A percentile compares a stretch with the other conserved stretches of the same genome.
Evolutionary conservation across 2,329 filamentous ascomycete genomes (phyloP).

Genomic region (Domatiomyces globalis): DNA sequence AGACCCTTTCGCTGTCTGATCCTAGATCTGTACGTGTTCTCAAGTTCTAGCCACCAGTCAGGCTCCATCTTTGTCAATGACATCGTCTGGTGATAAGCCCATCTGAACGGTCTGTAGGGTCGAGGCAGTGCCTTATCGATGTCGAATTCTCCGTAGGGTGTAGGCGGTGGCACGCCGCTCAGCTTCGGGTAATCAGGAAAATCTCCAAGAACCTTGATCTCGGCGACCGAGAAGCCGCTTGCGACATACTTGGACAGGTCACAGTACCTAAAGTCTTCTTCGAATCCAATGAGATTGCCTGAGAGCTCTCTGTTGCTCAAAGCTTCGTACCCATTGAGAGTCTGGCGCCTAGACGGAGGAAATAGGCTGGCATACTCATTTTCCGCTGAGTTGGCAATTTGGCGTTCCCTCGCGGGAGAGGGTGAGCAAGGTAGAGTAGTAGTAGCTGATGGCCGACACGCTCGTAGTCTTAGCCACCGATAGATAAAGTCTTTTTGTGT

Average conservation of each 20-base stretch:
- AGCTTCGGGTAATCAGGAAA: constrained; percentile 68
- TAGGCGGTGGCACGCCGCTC: constrained; percentile 58
- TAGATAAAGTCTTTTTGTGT: constrained; percentile 28
- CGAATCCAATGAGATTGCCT: constrained; percentile 28
- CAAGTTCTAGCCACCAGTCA: constrained; percentile 83
- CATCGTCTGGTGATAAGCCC: constrained; percentile 85
- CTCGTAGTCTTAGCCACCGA: constrained; percentile 25
- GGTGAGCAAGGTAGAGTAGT: constrained; percentile 40
- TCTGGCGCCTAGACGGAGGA: constrained; percentile 39
- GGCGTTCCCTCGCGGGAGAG: constrained; percentile 34
- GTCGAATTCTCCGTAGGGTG: constrained; percentile 50
- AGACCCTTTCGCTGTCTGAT: constrained; percentile 56
- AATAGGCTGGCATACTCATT: constrained; percentile 34
- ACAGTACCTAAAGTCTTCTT: constrained; percentile 26
- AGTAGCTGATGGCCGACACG: constrained; percentile 33
- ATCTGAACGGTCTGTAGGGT: constrained; percentile 68
- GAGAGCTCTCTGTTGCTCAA: constrained; percentile 23
- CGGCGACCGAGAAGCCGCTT: constrained; percentile 55
- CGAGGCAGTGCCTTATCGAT: constrained; percentile 54
- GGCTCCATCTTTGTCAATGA: constrained; percentile 63
- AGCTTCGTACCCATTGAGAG: constrained; percentile 22
- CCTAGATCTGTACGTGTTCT: constrained; percentile 53
- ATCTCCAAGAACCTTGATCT: constrained; percentile 55
- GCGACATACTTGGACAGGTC: constrained; percentile 39
- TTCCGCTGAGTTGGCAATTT: constrained; percentile 17